Conservation (phyloP, 768 basidiomycete species). For the Phylloporus sp. region DNA sequence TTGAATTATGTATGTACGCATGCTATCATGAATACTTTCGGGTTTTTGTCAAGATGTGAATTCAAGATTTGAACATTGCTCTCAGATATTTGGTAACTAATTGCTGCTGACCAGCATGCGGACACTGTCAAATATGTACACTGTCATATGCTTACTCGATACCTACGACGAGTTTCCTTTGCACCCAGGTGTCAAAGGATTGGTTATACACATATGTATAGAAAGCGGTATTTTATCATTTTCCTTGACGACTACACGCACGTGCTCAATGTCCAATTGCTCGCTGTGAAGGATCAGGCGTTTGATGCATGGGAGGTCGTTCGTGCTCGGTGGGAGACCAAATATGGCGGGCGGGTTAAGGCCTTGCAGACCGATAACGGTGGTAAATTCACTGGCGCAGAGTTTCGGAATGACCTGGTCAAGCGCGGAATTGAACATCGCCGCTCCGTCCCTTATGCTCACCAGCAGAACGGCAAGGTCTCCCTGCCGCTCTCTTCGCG, state of each 20-base stretch:
- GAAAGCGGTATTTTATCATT: constrained; percentile 15
- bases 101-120: too few species aligned
- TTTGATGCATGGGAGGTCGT: background rate
- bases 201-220: too few species aligned
- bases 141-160: too few species aligned
- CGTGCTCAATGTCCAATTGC: background rate
- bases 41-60: too few species aligned
- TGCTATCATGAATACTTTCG: too few species aligned
- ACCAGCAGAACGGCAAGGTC: constrained; percentile 34
- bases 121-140: too few species aligned
- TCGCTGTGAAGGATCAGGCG: background rate
- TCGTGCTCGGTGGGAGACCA: background rate
- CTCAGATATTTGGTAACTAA: too few species aligned
- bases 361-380: background rate
- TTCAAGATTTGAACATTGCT: too few species aligned
- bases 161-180: too few species aligned
- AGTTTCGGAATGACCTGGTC: background rate
- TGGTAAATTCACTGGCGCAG: background rate
- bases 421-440: constrained; percentile 26
- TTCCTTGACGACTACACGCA: constrained; percentile 15
- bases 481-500: too few species aligned
- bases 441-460: constrained; percentile 27
- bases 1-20: too few species aligned
- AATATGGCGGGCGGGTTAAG: background rate
- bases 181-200: too few species aligned